These are phyloP conservation scores for Lagenaria siceraria DNA, from an alignment of 306 rosid species.

Conservation along the genomic window DNA sequence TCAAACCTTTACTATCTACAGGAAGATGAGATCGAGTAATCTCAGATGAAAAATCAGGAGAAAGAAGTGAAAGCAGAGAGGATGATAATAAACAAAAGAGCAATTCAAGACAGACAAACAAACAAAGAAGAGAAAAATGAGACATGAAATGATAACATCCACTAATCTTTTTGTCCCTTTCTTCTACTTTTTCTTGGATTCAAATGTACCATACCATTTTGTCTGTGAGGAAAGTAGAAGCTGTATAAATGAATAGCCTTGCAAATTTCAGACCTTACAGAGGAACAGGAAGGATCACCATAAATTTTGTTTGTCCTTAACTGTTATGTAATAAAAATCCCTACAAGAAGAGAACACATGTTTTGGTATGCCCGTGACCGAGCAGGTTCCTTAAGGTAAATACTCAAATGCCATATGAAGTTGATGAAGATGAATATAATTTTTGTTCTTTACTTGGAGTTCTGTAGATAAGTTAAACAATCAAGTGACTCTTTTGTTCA, in stretches of 20 bases:
- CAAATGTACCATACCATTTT: background rate
- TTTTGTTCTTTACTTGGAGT: conserved; percentile 5
- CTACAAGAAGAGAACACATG: background rate
- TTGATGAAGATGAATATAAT: background rate
- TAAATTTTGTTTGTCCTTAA: background rate
- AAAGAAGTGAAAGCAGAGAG: conserved; percentile 2
- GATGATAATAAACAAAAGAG: background rate
- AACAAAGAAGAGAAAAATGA: background rate
- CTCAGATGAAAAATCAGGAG: background rate
- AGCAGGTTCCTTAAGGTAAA: background rate
- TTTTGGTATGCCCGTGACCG: background rate
- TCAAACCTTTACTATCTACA: background rate
- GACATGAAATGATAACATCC: background rate
- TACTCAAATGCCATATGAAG: background rate
- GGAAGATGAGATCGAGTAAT: conserved; percentile 2
- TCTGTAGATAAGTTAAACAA: background rate
- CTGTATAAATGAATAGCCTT: background rate
- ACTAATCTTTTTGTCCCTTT: conserved; percentile 2
- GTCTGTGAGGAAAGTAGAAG: conserved; percentile 1
- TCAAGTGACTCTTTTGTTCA: background rate
- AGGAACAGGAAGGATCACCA: background rate
- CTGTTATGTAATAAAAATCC: background rate
- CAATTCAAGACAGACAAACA: background rate
- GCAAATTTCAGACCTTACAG: background rate
- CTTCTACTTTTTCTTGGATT: conserved; percentile 10